phyloP scores from a whole-genome alignment of 352 stramenopile genomes.

The Phytophthora crassamura region DNA sequence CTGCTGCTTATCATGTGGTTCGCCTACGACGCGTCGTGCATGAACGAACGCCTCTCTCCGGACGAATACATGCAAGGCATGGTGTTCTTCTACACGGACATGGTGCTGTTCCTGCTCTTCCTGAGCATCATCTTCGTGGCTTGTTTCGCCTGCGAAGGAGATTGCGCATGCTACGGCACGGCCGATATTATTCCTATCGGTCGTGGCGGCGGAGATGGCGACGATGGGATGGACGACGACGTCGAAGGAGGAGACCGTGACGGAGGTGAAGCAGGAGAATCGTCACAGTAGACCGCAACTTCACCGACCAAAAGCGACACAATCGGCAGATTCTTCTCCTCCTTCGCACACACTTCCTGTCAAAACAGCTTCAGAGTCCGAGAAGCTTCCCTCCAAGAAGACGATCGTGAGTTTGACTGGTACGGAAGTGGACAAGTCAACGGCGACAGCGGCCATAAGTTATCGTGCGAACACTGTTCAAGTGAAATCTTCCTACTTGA shows the following conservation, averaged over 20 bases:
- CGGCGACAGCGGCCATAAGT: constrained; percentile 2
- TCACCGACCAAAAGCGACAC: constrained; percentile 3
- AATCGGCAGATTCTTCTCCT: constrained; percentile 13
- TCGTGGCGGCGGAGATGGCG: constrained; percentile 32
- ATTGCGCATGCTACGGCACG: constrained; percentile 76
- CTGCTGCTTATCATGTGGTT: constrained; percentile 85
- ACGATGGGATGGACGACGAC: constrained; percentile 31
- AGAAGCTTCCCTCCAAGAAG: neutral
- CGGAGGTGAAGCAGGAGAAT: constrained; percentile 1
- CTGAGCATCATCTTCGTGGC: constrained; percentile 81
- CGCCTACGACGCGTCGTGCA: constrained; percentile 76
- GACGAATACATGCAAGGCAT: constrained; percentile 88
- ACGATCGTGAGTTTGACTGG: no score
- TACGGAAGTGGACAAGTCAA: no score
- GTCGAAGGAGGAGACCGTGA: neutral
- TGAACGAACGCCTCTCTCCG: constrained; percentile 77
- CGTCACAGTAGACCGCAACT: constrained; percentile 1
- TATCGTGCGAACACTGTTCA: constrained; percentile 12
- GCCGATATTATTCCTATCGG: constrained; percentile 70
- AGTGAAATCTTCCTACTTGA: neutral
- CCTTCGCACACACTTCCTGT: neutral
- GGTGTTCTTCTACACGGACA: constrained; percentile 88
- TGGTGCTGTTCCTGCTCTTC: constrained; percentile 83
- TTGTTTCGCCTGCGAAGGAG: constrained; percentile 79
- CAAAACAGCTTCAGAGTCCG: neutral